Evolutionary conservation across 805 yeast species (phyloP).

Genomic region (Ogataea nitratoaversa): DNA sequence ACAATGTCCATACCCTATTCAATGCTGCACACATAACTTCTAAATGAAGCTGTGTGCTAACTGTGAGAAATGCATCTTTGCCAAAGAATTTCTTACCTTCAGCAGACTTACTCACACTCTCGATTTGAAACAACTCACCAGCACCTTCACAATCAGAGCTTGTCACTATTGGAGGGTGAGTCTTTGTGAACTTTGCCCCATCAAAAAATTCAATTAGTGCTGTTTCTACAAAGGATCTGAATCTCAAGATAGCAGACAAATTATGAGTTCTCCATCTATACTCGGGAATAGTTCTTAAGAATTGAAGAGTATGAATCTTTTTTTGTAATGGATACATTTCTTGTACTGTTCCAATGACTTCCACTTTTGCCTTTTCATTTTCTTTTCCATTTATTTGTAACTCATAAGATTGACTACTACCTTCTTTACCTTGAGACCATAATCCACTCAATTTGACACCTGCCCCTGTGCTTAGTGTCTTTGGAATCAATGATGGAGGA

Average conservation of each 20-base stretch:
- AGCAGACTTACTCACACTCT: constrained; percentile 25
- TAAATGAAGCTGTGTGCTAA: constrained; percentile 86
- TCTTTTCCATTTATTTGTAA: constrained; percentile 34
- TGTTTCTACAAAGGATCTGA: constrained; percentile 64
- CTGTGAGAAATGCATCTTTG: constrained; percentile 69
- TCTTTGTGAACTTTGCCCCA: constrained; percentile 55
- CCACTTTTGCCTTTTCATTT: constrained; percentile 28
- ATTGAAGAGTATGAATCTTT: constrained; percentile 63
- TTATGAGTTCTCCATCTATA: constrained; percentile 69
- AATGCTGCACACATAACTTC: constrained; percentile 76
- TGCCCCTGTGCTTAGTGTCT: constrained; percentile 36
- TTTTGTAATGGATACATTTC: constrained; percentile 79
- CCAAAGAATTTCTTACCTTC: constrained; percentile 50
- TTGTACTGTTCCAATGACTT: constrained; percentile 57
- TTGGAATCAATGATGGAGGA: constrained; percentile 30
- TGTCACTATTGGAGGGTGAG: constrained; percentile 83
- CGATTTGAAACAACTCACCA: constrained; percentile 77
- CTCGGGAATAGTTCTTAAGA: constrained; percentile 68
- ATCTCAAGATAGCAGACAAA: constrained; percentile 63
- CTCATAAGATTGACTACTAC: constrained; percentile 51
- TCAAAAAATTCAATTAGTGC: constrained; percentile 52
- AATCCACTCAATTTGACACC: constrained; percentile 27
- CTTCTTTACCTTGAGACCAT: constrained; percentile 37
- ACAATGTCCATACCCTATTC: constrained; percentile 78
- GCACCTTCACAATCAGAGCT: constrained; percentile 96